Base-by-base conservation (phyloP, 306 rosid species). In the Myrica gale region DNA sequence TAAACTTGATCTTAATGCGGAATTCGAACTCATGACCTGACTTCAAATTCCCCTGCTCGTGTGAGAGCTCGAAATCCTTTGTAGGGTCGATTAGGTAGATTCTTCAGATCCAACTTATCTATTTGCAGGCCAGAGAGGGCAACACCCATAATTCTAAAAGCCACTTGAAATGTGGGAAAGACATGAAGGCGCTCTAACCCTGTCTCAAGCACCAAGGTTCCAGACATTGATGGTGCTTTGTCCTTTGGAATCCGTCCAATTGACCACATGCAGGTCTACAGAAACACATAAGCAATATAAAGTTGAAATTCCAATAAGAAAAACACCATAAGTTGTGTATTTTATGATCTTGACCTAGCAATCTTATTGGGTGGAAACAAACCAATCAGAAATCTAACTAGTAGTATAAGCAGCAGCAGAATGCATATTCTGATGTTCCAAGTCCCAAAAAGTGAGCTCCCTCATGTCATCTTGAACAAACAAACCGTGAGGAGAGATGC, bases 1-100 rank as follows among this genome's bases (percentile, higher is more conserved):
- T 60, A 17, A 16, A 41, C 16, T 16, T 65, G 50, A 65, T 65
- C 26, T 65, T 8, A 6, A 8, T 42, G 26, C 20, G 15, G 48
- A 17, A 65, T 0, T 42, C 42, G 70, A 16, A 65, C 20, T 78
- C 77, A 90, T 15, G 92, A 90, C 73, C 98, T 86, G 68, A 95
- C 96, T 84, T 95, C 96, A 74, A 89, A 95, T 71, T 95, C 88
- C 47, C 97, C 97, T 7, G 90, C 97, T 13, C 83, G 85, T 13
- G 96, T 95, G 46, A 88, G 89, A 72, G 96, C 96, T 74, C 97
- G 95, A 81, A 95, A 92, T 26, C 98, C 98, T 88, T 95, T 92
- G 84, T 90, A 89, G 20, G 89, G 87, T 43, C 87, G 88, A 78
- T 79, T 82, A 4, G 97, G 97, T 43, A 88, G 76, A 69, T 82